A percentile compares a stretch with the other conserved stretches of the same genome.
These are phyloP conservation scores for Lantana camara DNA, from an alignment of 257 asterid species.

Conservation along the genomic window DNA sequence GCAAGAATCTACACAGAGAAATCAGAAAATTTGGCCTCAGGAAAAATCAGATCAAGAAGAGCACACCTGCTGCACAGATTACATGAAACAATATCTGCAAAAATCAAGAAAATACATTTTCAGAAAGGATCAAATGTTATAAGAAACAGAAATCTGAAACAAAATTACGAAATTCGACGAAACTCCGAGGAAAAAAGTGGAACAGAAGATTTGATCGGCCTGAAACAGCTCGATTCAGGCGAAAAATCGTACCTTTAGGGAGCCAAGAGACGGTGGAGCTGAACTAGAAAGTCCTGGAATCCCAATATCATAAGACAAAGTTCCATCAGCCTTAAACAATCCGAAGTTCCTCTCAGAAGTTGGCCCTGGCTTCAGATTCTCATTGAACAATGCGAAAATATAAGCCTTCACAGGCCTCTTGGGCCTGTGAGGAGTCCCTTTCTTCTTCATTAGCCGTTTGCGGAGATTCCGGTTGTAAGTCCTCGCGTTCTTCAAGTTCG, in stretches of 20 bases:
- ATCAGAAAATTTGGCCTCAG: conserved; percentile 2
- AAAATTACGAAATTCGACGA: too few relatives aligned
- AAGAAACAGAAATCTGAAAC: too few relatives aligned
- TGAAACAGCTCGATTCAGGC: too few relatives aligned
- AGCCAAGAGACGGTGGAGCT: conserved; percentile 28
- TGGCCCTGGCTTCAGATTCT: conserved; percentile 67
- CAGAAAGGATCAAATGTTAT: background rate
- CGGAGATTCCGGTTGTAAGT: conserved; percentile 52
- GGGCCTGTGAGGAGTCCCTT: conserved; percentile 73
- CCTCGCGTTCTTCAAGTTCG: conserved; percentile 51
- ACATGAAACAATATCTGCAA: conserved; percentile 25
- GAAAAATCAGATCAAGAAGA: conserved; percentile 26
- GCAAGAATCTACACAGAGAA: background rate
- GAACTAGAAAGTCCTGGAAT: conserved; percentile 63
- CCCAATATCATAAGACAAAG: conserved; percentile 61
- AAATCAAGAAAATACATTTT: background rate
- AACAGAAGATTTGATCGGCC: too few relatives aligned
- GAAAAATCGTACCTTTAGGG: conserved; percentile 37
- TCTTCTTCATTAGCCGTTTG: conserved; percentile 48
- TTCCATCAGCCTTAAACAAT: conserved; percentile 71
- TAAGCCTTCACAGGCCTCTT: conserved; percentile 56
- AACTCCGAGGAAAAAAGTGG: too few relatives aligned
- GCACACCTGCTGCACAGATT: conserved; percentile 27
- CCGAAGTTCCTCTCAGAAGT: conserved; percentile 82
- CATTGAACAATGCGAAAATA: conserved; percentile 69